phyloP scores from a whole-genome alignment of 495 filamentous ascomycete species.

The Polyplosphaeria fusca region DNA sequence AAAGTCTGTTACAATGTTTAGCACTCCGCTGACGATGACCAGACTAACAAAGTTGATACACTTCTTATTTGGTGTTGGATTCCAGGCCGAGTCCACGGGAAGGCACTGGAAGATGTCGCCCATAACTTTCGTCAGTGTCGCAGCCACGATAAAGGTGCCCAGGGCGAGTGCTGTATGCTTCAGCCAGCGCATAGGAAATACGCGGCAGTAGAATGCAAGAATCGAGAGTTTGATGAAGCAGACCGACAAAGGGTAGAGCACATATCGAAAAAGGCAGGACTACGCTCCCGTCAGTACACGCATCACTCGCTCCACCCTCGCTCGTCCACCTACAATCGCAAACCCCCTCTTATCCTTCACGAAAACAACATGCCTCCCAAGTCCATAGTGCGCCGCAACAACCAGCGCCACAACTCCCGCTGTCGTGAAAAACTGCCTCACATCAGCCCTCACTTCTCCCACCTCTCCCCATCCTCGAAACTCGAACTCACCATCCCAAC shows the following conservation, averaged over 20 bases:
- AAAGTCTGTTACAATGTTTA: neutral
- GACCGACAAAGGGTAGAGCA: neutral
- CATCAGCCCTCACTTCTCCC: neutral
- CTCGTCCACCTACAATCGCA: neutral
- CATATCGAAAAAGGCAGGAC: neutral
- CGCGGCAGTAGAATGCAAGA: neutral
- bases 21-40: neutral
- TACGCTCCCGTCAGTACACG: neutral
- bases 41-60: neutral
- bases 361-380: neutral
- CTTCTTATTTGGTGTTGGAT: neutral
- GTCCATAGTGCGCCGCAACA: neutral
- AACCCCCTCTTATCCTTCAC: neutral
- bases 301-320: neutral
- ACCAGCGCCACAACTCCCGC: neutral
- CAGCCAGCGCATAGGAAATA: neutral
- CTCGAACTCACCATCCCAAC: neutral
- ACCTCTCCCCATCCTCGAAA: neutral
- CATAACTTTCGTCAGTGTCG: neutral
- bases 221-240: neutral
- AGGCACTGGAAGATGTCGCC: neutral
- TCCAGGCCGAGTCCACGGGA: neutral
- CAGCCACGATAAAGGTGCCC: neutral
- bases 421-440: neutral
- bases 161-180: neutral